Base-by-base conservation (phyloP, 2,329 filamentous ascomycete genomes). In the Nakataea oryzae region DNA sequence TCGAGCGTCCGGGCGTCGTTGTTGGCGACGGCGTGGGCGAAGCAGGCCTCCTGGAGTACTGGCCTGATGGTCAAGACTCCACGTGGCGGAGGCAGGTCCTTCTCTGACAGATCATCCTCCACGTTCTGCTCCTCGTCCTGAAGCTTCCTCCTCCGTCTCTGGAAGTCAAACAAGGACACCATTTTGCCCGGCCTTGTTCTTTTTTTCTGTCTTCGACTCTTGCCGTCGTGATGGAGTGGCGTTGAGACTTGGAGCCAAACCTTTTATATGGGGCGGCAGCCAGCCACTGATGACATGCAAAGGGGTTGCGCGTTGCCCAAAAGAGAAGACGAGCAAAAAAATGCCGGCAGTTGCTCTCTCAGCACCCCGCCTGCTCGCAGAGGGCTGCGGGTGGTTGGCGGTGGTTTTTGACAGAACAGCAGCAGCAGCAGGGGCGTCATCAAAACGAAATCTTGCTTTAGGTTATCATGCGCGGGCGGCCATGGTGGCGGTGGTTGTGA, bases 121-220 rank as follows among this genome's bases (percentile, higher is more conserved):
- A 11, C 28, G 2, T 24, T 50, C 9, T 55, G 28, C 47, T 60
- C 59, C 41, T 60, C 59, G 24, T 60, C 59, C 14, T 54, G 29
- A 6, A 60, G 47, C 29, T 32, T 60, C 26, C 59, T 60, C 24
- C 47, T 47, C 50, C 50, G 34, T 28, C 59, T 60, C 50, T 60
- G 59, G n/a, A 60, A 60, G 41, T 60, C 50, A 24, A 59, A 59
- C 13, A 54, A 32, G 13, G 59, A 54, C 12, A 32, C 59, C 59
- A 60, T 60, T 6, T 17, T 55, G 24, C 32, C 11, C 3, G 17
- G 8, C 3, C 1, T 50, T 9, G 2, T 47, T 21, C n/a, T 47
- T 7, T 50, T 47, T 47, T 47, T 47, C 17, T 8, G 6, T n/a
- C 41, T n/a, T n/a, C 21, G 6, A n/a, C 41, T n/a, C 41, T 8